Percentiles rank a stretch among this genome's conserved stretches.
Evolutionary conservation across 345 rosid genomes (phyloP).

Genomic region (Hibiscus mutabilis): DNA sequence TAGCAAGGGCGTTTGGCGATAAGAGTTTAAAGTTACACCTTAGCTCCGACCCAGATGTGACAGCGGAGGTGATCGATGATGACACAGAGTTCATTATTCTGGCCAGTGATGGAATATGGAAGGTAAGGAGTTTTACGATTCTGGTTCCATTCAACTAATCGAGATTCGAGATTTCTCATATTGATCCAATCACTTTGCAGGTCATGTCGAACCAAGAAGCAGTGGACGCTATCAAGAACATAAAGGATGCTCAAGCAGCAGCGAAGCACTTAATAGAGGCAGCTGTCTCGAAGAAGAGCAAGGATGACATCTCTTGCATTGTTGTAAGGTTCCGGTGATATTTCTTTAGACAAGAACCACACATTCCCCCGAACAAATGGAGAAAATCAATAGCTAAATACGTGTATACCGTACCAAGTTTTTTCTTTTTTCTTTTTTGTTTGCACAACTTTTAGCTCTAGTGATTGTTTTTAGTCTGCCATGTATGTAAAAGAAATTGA

Average conservation of each 20-base stretch:
- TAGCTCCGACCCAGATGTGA: slow-evolving; percentile 21
- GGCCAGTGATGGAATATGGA: slow-evolving; percentile 95
- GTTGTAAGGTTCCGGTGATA: slow-evolving; percentile 60
- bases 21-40: slow-evolving; percentile 76
- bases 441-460: too few relatives aligned
- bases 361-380: neutral
- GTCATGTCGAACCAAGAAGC: slow-evolving; percentile 83
- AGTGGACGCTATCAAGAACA: slow-evolving; percentile 41
- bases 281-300: slow-evolving; percentile 63
- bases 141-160: neutral
- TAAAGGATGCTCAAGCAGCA: slow-evolving; percentile 66
- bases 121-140: slow-evolving; percentile 33
- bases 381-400: neutral
- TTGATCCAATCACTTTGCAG: slow-evolving; percentile 21
- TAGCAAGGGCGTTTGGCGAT: slow-evolving; percentile 91
- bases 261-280: slow-evolving; percentile 61
- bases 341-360: neutral
- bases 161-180: neutral
- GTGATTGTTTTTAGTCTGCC: too few relatives aligned
- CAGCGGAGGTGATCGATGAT: neutral
- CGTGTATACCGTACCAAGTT: slow-evolving; percentile 11
- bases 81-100: neutral
- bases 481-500: too few relatives aligned
- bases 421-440: too few relatives aligned
- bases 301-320: slow-evolving; percentile 89